Evolutionary conservation across 768 basidiomycete species (phyloP).

Genomic region (Xanthoconium purpureum): DNA sequence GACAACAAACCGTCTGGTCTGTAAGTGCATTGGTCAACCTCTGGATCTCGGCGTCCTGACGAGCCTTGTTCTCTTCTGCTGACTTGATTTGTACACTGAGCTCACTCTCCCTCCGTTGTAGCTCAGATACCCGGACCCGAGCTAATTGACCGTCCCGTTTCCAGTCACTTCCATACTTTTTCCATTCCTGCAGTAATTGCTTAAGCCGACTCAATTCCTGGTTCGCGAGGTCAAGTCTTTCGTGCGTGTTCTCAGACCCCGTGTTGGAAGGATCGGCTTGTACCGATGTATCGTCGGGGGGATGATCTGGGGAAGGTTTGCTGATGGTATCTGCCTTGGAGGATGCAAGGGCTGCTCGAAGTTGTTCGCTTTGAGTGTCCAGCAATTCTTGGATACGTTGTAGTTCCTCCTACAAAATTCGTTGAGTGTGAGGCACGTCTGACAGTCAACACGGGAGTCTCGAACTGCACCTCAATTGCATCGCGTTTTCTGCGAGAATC

Average conservation of each 20-base stretch:
- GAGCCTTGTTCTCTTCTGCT: slow-evolving; percentile 7
- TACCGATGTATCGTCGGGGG: slow-evolving; percentile 2
- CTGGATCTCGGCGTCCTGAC: slow-evolving; percentile 13
- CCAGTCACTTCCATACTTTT: slow-evolving; percentile 25
- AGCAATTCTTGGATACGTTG: slow-evolving; percentile 12
- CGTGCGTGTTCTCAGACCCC: slow-evolving; percentile 1
- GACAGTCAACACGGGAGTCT: background rate
- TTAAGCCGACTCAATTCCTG: slow-evolving; percentile 20
- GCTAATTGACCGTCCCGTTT: slow-evolving; percentile 21
- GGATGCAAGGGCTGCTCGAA: slow-evolving; percentile 14
- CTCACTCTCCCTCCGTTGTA: slow-evolving; percentile 8
- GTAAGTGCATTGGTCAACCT: slow-evolving; percentile 14
- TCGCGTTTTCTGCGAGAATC: slow-evolving; percentile 12
- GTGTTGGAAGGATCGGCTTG: slow-evolving; percentile 1
- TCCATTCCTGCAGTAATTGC: slow-evolving; percentile 22
- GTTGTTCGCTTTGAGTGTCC: slow-evolving; percentile 18
- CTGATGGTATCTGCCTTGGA: slow-evolving; percentile 1
- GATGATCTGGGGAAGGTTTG: background rate
- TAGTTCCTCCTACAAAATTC: slow-evolving; percentile 19
- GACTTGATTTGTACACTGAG: slow-evolving; percentile 9
- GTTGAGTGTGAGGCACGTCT: slow-evolving; percentile 7
- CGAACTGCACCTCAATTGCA: slow-evolving; percentile 21
- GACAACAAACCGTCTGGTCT: slow-evolving; percentile 22
- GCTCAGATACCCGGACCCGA: slow-evolving; percentile 9
- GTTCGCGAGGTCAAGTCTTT: slow-evolving; percentile 15